These are phyloP conservation scores for Pyrus hybrid DNA, from an alignment of 331 rosid species.

Conservation along the genomic window DNA sequence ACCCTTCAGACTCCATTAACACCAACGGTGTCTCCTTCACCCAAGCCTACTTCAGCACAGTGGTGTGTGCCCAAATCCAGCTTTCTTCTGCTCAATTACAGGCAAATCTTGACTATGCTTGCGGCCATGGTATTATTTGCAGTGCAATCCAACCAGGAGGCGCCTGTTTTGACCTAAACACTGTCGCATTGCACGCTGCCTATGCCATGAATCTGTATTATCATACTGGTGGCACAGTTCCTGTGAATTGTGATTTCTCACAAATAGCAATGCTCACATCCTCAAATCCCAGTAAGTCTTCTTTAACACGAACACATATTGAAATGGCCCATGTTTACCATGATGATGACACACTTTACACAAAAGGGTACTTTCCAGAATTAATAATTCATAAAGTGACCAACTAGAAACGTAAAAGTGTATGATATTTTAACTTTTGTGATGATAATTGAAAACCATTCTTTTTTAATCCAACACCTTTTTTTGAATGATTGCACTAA, in stretches of 20 bases:
- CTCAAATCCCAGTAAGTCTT: constrained; percentile 69
- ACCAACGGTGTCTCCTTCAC: constrained; percentile 41
- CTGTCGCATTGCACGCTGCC: constrained; percentile 63
- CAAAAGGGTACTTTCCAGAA: not conserved
- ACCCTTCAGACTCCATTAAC: constrained; percentile 47
- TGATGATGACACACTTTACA: not conserved
- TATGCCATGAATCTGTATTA: constrained; percentile 88
- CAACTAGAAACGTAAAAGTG: not conserved
- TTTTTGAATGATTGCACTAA: too few relatives aligned
- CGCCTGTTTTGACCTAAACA: constrained; percentile 74
- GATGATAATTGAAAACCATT: not conserved
- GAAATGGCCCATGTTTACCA: not conserved
- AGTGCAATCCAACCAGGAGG: constrained; percentile 78
- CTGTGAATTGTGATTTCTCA: constrained; percentile 85
- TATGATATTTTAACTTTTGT: not conserved
- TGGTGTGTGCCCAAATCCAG: constrained; percentile 85
- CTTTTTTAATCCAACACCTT: not conserved
- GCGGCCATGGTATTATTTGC: constrained; percentile 71
- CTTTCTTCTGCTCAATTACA: constrained; percentile 53
- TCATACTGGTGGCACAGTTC: constrained; percentile 41
- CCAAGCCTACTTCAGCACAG: constrained; percentile 21
- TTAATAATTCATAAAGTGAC: not conserved
- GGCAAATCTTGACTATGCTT: constrained; percentile 65
- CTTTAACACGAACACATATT: not conserved
- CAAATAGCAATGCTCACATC: constrained; percentile 72